Base-by-base conservation (phyloP, 2,329 filamentous ascomycete species). In the Paecilomyces sp. region DNA sequence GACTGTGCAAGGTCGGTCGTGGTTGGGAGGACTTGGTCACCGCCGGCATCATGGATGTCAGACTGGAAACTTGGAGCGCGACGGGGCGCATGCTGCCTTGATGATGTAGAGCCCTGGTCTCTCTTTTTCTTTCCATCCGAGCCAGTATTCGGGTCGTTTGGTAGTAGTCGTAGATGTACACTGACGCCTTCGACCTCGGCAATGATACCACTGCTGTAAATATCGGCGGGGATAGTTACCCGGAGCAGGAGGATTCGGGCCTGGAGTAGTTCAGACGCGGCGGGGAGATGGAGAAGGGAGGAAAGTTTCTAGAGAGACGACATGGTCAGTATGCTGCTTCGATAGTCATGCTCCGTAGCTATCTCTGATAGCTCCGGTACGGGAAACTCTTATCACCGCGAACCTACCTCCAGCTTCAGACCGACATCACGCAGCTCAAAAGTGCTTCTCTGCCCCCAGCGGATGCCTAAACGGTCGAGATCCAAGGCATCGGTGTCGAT, bases 341-440 rank as follows among this genome's bases (percentile, higher is more conserved):
- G 13, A 13, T 53, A 53, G 51, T 11, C 22, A 30, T 30, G 51
- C 51, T 53, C 28, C 22, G 53, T 22, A 31, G 47, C 34, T 25
- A 57, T 34, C 25, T 18, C 11, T 30, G 24, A 56, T 34, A 63
- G 57, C 50, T 59, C 24, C 30, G 41, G 34, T 34, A 22, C 25
- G 24, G 11, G 18, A n/a, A 51, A 41, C 18, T 31, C 11, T 54
- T 4, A 36, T 24, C 24, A 13, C 33, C 58, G 57, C 22, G 60
- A 54, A 74, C 80, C 67, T 80, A 90, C 91, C 81, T 91, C 84
- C 61, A 92, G 77, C 71, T 88, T 89, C 64, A 97, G 79, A 1
- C 89, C 91, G 60, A 97, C 88, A 81, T 97, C 89, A 66, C 88
- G 86, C 66, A 97, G 87, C 74, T 96, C 92, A 53, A 97, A 83